phyloP scores from a whole-genome alignment of 2,329 filamentous ascomycete genomes.

The Penicillium rolfsii region DNA sequence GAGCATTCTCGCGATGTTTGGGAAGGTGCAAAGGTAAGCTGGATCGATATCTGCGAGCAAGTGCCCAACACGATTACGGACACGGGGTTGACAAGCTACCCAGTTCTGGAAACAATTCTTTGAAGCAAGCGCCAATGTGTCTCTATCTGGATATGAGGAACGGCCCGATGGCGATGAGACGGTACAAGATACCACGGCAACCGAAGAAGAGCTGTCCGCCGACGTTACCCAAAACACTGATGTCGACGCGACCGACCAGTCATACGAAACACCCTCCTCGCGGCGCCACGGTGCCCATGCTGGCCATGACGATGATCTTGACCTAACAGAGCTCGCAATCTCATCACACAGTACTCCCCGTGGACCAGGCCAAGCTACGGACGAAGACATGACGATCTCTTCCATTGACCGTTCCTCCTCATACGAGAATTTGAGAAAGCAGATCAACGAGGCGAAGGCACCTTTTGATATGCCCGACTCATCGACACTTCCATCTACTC shows the following conservation, averaged over 20 bases:
- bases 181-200: slow-evolving; percentile 54
- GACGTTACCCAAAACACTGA: slow-evolving; percentile 50
- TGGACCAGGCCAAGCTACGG: slow-evolving; percentile 35
- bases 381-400: slow-evolving; percentile 46
- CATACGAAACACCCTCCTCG: slow-evolving; percentile 47
- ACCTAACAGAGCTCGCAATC: slow-evolving; percentile 48
- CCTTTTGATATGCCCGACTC: slow-evolving; percentile 42
- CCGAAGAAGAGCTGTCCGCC: slow-evolving; percentile 59
- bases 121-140: slow-evolving; percentile 96
- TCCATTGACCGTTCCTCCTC: slow-evolving; percentile 68
- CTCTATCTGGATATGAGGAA: slow-evolving; percentile 91
- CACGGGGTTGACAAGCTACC: slow-evolving; percentile 10
- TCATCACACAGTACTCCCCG: slow-evolving; percentile 54
- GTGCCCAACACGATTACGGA: slow-evolving; percentile 3
- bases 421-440: slow-evolving; percentile 72
- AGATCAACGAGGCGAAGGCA: slow-evolving; percentile 58
- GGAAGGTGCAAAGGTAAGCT: slow-evolving; percentile 85
- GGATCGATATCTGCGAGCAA: background rate
- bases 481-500: slow-evolving; percentile 42
- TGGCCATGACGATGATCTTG: slow-evolving; percentile 48
- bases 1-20: slow-evolving; percentile 92
- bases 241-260: slow-evolving; percentile 41
- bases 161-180: slow-evolving; percentile 63
- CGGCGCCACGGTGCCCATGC: slow-evolving; percentile 35
- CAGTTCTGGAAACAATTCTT: slow-evolving; percentile 99